These are phyloP conservation scores for Magnaporthales sp. DNA, from an alignment of 2,329 filamentous ascomycete genomes.

Conservation along the genomic window DNA sequence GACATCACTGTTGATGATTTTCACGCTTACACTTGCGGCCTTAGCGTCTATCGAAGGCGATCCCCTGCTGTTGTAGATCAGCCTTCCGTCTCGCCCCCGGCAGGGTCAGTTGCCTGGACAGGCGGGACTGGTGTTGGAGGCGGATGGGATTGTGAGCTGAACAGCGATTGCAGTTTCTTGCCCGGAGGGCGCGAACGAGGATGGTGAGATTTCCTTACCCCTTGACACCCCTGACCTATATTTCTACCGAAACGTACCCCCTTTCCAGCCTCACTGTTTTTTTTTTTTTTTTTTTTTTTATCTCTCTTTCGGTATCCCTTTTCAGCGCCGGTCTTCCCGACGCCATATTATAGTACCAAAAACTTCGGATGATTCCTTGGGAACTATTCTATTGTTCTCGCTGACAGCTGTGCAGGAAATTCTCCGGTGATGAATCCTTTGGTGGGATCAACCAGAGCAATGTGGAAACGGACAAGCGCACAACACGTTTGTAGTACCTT, in stretches of 20 bases:
- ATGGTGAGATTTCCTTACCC: conserved; percentile 11
- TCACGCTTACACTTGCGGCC: conserved; percentile 70
- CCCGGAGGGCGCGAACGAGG: conserved; percentile 14
- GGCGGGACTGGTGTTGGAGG: conserved; percentile 56
- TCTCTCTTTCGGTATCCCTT: neutral
- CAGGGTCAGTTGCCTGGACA: conserved; percentile 38
- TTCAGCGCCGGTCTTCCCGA: neutral
- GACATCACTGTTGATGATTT: conserved; percentile 70
- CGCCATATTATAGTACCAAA: neutral
- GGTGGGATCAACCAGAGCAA: neutral
- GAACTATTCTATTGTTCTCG: neutral
- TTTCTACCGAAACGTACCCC: neutral
- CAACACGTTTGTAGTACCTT: neutral
- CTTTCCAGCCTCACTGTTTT: neutral
- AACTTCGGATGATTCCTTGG: neutral
- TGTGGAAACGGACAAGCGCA: neutral
- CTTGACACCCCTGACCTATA: neutral
- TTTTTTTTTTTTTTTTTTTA: too few species aligned
- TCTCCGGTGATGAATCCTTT: conserved; percentile 2
- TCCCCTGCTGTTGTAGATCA: conserved; percentile 13
- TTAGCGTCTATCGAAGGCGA: conserved; percentile 53
- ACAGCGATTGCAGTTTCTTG: conserved; percentile 47
- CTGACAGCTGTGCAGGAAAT: neutral
- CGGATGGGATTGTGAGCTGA: conserved; percentile 70
- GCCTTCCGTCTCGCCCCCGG: conserved; percentile 9